These are phyloP conservation scores for Marsdenia floribunda DNA, from an alignment of 257 asterid genomes.

Conservation along the genomic window DNA sequence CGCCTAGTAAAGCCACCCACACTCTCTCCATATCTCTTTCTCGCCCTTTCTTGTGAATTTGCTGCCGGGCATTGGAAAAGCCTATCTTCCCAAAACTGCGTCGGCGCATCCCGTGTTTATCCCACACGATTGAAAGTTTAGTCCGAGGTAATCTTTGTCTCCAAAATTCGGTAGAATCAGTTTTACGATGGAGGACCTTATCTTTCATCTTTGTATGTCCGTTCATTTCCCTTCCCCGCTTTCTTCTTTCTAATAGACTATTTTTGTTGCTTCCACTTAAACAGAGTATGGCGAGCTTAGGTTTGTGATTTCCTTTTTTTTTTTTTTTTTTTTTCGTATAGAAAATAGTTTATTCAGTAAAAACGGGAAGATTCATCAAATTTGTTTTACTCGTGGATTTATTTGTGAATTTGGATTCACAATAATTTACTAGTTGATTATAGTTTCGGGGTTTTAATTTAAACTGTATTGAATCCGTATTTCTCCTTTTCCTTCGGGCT, in stretches of 20 bases:
- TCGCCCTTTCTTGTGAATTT: slow-evolving; percentile 3
- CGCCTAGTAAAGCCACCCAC: background rate
- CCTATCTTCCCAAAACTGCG: slow-evolving; percentile 23
- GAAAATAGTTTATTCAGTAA: too few species aligned
- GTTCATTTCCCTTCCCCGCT: background rate
- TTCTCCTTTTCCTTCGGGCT: background rate
- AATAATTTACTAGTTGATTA: background rate
- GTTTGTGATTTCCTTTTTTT: background rate
- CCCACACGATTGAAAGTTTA: background rate
- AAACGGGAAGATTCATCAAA: background rate
- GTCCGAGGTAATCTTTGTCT: slow-evolving; percentile 20
- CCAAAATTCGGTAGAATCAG: background rate
- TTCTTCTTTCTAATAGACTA: background rate
- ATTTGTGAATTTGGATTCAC: background rate
- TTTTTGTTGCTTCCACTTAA: background rate
- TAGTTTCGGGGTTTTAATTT: background rate
- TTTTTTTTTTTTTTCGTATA: too few species aligned
- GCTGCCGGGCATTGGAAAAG: slow-evolving; percentile 29
- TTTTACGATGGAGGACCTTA: background rate
- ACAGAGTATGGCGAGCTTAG: background rate
- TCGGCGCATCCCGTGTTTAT: slow-evolving; percentile 5
- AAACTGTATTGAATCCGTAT: background rate
- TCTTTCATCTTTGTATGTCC: background rate
- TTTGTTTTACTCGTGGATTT: background rate
- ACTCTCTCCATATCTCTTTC: background rate